Evolutionary conservation across 768 basidiomycete genomes (phyloP), one percentile per base, ranked within the genome.

Genomic region (Leucosporidium scottii): DNA sequence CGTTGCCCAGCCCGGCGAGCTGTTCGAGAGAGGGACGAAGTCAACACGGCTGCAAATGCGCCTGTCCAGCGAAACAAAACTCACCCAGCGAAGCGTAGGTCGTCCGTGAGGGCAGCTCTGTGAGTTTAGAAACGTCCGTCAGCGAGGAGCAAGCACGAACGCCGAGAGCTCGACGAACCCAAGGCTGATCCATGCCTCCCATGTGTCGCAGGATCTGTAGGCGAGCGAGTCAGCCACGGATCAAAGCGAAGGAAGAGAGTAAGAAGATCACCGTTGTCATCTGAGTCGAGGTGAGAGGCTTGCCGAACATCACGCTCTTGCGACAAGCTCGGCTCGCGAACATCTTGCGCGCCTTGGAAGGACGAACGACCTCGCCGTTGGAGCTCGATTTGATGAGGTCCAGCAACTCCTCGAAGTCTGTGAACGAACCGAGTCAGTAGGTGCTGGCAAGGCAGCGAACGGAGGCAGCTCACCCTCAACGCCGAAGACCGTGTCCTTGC

Each of bases 261-360:
- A 28, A 1, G 47, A 61, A 6, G 28, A 6, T 64, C 58, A 81
- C 82, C 71, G 76, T 74, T 0, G 75, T 83, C 94, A 99, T 98
- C 75, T 90, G 90, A 21, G 80, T 78, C 67, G 78, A 81, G 48
- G 83, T 91, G 68, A 98, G 81, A 17, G 92, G 82, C 80, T 85
- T 90, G 5, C 96, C 74, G 27, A 71, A 70, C 96, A 98, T 99
- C 51, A 96, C 87, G 78, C 93, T 97, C 80, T 90, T 93, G 70
- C 94, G 78, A 78, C 96, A 99, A 0, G 96, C 96, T 47, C 93
- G 84, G 84, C 87, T 90, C 0, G 96, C 96, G 76, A 99, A 97
- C 93, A 99, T 97, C 7, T 86, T 83, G 21, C 93, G 84, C 21
- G 90, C 91, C 78, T 98, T 98, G 21, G 88, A 88, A 75, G 92